These are phyloP conservation scores for Chlorella sorokiniana DNA, from an alignment of 139 green algal genomes.

Conservation along the genomic window DNA sequence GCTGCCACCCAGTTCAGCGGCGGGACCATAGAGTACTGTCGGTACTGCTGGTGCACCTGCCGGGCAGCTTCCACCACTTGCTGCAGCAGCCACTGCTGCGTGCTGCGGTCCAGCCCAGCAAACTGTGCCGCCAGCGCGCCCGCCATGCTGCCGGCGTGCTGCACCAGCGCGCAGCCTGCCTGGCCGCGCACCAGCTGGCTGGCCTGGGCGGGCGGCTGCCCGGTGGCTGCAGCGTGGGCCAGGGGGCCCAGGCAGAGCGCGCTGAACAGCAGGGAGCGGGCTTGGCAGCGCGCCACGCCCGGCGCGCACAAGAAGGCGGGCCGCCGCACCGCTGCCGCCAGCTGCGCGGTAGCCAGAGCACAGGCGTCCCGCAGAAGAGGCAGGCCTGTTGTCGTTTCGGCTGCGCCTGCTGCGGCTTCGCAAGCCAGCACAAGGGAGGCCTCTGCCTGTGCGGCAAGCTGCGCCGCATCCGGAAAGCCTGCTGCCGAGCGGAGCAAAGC, in stretches of 20 bases:
- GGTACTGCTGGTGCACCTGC: constrained; percentile 18
- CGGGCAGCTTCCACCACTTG: not conserved
- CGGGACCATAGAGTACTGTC: constrained; percentile 3
- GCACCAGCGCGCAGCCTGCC: not conserved
- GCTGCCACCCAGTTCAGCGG: constrained; percentile 35
- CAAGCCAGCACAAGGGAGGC: not conserved
- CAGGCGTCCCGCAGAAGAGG: constrained; percentile 1
- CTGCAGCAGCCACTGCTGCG: constrained; percentile 13
- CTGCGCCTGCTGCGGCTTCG: not conserved
- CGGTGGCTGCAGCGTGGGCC: not conserved
- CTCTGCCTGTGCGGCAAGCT: constrained; percentile 3
- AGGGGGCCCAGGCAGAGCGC: not conserved
- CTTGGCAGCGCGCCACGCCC: not conserved
- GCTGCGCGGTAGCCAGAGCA: constrained; percentile 16
- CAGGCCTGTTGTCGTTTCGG: not conserved
- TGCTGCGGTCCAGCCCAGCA: not conserved
- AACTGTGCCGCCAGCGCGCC: not conserved
- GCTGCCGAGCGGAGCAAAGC: constrained; percentile 11
- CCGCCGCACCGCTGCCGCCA: constrained; percentile 7
- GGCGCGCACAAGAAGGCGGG: not conserved
- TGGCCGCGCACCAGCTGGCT: constrained; percentile 10
- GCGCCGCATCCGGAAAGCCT: not conserved
- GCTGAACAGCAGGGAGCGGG: not conserved
- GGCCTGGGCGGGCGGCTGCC: not conserved
- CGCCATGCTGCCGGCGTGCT: constrained; percentile 23